Base-by-base conservation (phyloP, 352 stramenopile species). In the Phytophthora lateralis region DNA sequence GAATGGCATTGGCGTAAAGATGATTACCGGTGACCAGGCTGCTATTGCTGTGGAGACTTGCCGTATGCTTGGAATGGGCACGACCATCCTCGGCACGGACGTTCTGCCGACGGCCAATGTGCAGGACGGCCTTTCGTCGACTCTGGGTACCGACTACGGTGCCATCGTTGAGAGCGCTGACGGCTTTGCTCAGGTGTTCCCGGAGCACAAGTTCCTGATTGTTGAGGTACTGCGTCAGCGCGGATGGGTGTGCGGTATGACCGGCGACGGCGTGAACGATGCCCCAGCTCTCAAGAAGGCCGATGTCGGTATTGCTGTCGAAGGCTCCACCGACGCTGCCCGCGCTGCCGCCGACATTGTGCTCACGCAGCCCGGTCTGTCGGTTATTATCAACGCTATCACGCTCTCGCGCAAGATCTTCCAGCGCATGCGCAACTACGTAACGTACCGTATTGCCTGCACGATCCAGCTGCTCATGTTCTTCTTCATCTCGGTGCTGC, bases 21-120 rank as follows among this genome's bases (percentile, higher is more conserved):
- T 99, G 89, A 91, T 98, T 60, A 99, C 97, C 0, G 97, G 97
- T 42, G 97, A 99, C 70, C 95, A 98, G 50, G 74, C 85, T 12
- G 82, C 91, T 21, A 98, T 98, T 69, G 96, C 95, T 7, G 83
- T 95, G 17, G 93, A 98, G 68, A 98, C 95, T 4, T 96, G 89
- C 57, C 88, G 85, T 21, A 78, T 90, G 68, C 75, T 99, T 27
- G 90, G 84, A 49, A 96, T 99, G 81, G 93, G 90, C 44, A 91
- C 84, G 48, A 93, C 82, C 15, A 88, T 94, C 42, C 70, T 96
- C 3, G 85, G 85, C 24, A 95, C 91, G 41, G 87, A 95, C 52
- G 76, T 84, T 37, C 66, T 88, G 38, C 81, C 76, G 10, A 83
- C 69, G 12, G 69, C 73, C 7, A 85, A 78, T 20, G 66, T 86